These are phyloP conservation scores for Ophiostoma triangulosporum DNA, from an alignment of 2,329 filamentous ascomycete species.

Conservation along the genomic window DNA sequence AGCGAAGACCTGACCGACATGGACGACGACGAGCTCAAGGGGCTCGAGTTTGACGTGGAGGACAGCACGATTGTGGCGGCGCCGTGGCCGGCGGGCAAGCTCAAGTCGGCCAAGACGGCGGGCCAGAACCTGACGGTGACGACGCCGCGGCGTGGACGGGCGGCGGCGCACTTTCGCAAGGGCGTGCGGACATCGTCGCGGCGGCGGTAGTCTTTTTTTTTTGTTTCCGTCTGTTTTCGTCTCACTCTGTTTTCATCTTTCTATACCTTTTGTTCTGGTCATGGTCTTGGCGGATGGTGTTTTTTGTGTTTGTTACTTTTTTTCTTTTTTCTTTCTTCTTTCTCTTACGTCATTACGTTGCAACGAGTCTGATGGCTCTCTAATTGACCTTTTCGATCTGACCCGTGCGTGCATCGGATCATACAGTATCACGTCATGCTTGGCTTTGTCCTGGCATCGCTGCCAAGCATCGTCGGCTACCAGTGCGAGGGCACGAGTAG, in stretches of 20 bases:
- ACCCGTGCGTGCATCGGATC: too few relatives aligned
- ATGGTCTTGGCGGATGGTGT: not conserved
- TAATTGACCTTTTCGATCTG: too few relatives aligned
- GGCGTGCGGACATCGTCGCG: constrained; percentile 21
- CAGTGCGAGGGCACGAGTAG: too few relatives aligned
- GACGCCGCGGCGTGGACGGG: constrained; percentile 5
- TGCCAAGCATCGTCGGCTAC: too few relatives aligned
- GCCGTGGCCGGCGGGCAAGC: not conserved
- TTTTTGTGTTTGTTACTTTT: not conserved
- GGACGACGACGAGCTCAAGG: constrained; percentile 78
- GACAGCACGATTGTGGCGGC: constrained; percentile 30
- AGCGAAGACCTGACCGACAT: constrained; percentile 86
- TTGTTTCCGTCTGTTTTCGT: not conserved
- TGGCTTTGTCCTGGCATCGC: too few relatives aligned
- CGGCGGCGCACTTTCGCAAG: constrained; percentile 16
- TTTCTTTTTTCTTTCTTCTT: not conserved
- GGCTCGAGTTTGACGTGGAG: constrained; percentile 43
- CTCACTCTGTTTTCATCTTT: not conserved
- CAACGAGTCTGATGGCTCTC: too few relatives aligned
- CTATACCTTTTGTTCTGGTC: not conserved
- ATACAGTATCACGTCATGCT: too few relatives aligned
- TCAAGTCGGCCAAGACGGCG: not conserved
- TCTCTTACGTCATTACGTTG: not conserved
- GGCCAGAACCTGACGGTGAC: constrained; percentile 1
- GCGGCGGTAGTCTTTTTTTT: constrained; percentile 16